Evolutionary conservation across 176 grass and related monocot species (phyloP).

Genomic region (Musa beccarii): DNA sequence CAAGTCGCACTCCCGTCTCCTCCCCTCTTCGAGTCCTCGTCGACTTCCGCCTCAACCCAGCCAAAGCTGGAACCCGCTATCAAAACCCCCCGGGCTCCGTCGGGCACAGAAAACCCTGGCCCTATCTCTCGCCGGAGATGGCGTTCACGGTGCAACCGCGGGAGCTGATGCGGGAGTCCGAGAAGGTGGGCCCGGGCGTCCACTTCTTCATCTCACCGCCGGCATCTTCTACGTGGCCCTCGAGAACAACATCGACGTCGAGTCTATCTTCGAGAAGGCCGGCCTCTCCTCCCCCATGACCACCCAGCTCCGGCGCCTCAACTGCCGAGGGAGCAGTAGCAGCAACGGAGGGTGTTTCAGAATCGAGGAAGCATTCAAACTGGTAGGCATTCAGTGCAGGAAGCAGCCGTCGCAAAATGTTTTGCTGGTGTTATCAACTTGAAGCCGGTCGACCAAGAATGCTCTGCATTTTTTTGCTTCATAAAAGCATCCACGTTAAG

Average conservation of each 20-base stretch:
- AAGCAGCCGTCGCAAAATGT: conserved; percentile 61
- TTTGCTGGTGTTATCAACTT: conserved; percentile 61
- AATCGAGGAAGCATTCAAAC: conserved; percentile 46
- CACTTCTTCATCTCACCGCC: conserved; percentile 60
- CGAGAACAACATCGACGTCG: conserved; percentile 91
- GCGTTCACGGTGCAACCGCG: conserved; percentile 42
- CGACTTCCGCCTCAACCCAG: no score
- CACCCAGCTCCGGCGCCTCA: not conserved
- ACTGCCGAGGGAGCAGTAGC: conserved; percentile 14
- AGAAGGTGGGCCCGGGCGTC: conserved; percentile 62
- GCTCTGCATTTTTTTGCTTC: conserved; percentile 32
- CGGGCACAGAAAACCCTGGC: not conserved
- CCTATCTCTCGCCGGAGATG: conserved; percentile 27
- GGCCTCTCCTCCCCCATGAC: conserved; percentile 38
- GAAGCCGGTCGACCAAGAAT: conserved; percentile 75
- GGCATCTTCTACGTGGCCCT: conserved; percentile 82
- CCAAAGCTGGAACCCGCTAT: no score
- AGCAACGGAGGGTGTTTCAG: not conserved
- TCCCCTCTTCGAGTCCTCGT: no score
- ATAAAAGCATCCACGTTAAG: not conserved
- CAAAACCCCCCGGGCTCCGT: no score
- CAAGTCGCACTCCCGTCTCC: no score
- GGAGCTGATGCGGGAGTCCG: conserved; percentile 48
- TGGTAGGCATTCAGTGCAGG: conserved; percentile 45
- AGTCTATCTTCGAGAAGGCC: conserved; percentile 49